Evolutionary conservation across 2,329 filamentous ascomycete species (phyloP), one percentile per base, ranked within the genome.

Genomic region (Verticillium tricorpus): DNA sequence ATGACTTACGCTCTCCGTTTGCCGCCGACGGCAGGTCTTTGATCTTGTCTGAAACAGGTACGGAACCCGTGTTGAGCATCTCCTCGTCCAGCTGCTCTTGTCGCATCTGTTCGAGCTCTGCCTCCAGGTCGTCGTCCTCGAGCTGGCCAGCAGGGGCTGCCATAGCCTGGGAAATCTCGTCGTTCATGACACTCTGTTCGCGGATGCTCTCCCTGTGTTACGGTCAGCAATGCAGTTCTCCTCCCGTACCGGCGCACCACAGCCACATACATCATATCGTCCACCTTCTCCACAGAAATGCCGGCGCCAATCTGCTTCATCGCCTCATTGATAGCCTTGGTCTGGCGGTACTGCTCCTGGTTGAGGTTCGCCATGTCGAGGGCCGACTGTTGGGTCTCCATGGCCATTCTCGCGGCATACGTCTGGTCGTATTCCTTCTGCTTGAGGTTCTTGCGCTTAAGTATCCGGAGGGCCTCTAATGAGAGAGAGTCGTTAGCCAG

Each of bases 351-450:
- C 14, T 95, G 99, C 82, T 97, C 93, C 78, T 94, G 89, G 83
- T 99, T 99, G 82, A 99, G 97, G 76, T 98, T 99, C 65, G 95
- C 95, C 57, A 93, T 92, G 78, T 99, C 95, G 80, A 99, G 98
- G 63, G 91, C 89, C 76, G 95, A 95, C 73, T 98, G 96, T 76
- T 99, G 93, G 73, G 93, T 90, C 76, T 99, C 95, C 55, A 99
- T 83, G 25, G 95, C 96, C 70, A 88, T 87, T 72, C 98, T 96
- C 78, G 98, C 94, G 35, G 90, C 87, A 63, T 87, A 85, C 1
- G 94, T 98, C 78, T 97, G 93, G 68, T 97, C 92, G 63, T 97
- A 86, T 61, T 91, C 92, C 76, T 93, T 90, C 77, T 98, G 93
- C 71, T 95, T 92, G 69, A 88, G 84, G 85, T 99, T 98, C 86